Base-by-base conservation (phyloP, 2,329 filamentous ascomycete species). In the Colletotrichum falcatum region DNA sequence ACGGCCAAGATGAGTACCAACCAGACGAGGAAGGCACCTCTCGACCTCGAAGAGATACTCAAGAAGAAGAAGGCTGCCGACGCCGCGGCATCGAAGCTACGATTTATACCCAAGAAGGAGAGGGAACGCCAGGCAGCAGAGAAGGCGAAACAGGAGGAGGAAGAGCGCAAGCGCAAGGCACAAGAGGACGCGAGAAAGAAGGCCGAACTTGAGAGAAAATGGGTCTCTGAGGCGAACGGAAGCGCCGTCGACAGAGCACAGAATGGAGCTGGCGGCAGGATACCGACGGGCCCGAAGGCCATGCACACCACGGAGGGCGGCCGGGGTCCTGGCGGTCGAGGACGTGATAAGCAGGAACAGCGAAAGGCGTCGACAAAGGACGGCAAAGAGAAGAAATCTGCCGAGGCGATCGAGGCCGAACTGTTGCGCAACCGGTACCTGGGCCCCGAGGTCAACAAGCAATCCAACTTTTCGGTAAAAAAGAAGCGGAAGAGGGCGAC, bases 401-500 rank as follows among this genome's bases (percentile, higher is more conserved):
- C 82, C 16, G 90, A 91, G 72, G 89, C 90, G 58, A 89, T 92
- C 12, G 94, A 97, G 77, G 91, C 91, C 12, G 89, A 91, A 35
- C 83, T 96, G 69, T 89, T 94, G 72, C 88, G 93, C 70, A 90
- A 94, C 75, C 87, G 94, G 72, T 99, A 99, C 78, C 95, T 98
- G 88, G 96, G 96, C 3, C 92, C 94, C 1, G 94, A 97, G 73
- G 90, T 93, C 62, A 97, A 96, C 74, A 89, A 91, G 73, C 87
- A 86, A 66, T 95, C 92, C 5, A 97, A 89, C 46, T 98, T 98
- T 78, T 97, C 94, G 0, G 95, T 95, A 1, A 94, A 96, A 84
- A 99, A 98, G 87, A 98, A 98, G 85, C 89, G 95, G 66, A 92
- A 93, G 83, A 88, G 95, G 72, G 97, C 94, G 1, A 96, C 94